phyloP scores from a whole-genome alignment of 164 flowering plant species.

The Stephania cephalantha region DNA sequence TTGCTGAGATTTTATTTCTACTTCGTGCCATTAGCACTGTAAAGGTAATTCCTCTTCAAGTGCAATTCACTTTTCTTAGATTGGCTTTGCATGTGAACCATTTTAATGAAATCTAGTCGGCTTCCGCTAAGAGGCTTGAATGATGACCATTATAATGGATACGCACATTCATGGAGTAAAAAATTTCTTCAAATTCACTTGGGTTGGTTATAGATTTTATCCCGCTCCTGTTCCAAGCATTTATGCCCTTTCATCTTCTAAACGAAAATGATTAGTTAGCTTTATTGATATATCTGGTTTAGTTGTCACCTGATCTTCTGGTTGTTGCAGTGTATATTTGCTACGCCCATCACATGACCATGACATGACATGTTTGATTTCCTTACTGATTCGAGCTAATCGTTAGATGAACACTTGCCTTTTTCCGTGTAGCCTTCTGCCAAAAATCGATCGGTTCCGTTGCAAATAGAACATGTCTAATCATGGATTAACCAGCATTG shows the following conservation, averaged over 20 bases:
- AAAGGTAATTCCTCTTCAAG: slow-evolving; percentile 22
- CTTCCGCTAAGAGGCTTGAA: too few species aligned
- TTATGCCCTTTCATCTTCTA: not conserved
- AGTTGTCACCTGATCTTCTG: not conserved
- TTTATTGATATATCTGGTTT: not conserved
- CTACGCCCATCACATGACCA: not conserved
- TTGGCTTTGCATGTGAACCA: not conserved
- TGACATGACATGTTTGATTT: not conserved
- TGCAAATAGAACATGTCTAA: not conserved
- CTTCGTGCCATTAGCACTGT: slow-evolving; percentile 37
- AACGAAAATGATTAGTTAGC: not conserved
- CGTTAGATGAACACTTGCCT: not conserved
- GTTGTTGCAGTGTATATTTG: not conserved
- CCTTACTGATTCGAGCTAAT: not conserved
- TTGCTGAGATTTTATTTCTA: slow-evolving; percentile 42
- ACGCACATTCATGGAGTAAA: too few species aligned
- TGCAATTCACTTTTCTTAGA: not conserved
- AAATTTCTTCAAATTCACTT: too few species aligned
- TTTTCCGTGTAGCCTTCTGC: not conserved
- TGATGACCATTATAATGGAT: too few species aligned
- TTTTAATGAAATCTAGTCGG: too few species aligned
- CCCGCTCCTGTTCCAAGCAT: not conserved
- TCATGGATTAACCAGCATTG: not conserved
- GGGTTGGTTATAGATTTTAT: too few species aligned
- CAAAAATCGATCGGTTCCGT: not conserved